Evolutionary conservation across 148 eudicot species (phyloP).

Genomic region (Vaccinium myrtillus): DNA sequence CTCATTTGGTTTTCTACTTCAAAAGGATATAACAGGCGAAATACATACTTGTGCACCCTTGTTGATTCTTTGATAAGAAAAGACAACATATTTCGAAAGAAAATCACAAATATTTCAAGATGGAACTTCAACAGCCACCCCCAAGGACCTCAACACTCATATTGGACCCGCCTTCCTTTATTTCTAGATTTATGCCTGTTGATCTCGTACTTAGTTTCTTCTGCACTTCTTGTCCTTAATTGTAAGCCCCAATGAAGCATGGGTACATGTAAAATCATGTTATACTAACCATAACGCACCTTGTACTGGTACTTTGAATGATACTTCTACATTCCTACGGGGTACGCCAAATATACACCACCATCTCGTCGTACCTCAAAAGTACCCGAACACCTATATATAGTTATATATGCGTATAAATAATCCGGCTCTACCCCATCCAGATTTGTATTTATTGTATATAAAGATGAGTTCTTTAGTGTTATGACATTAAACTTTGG

Average conservation of each 20-base stretch:
- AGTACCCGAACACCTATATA: not conserved
- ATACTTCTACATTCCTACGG: not conserved
- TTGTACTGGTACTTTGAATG: not conserved
- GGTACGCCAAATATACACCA: not conserved
- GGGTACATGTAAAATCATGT: not conserved
- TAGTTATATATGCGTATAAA: too few species aligned
- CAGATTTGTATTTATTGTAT: not conserved
- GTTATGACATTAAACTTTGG: not conserved
- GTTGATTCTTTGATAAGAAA: not conserved
- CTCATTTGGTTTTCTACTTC: not conserved
- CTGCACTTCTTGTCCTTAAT: conserved; percentile 7
- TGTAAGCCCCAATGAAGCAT: not conserved
- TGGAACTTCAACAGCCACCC: not conserved
- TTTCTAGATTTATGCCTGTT: not conserved
- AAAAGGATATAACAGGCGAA: not conserved
- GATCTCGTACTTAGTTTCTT: not conserved
- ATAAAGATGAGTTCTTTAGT: not conserved
- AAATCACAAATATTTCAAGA: not conserved
- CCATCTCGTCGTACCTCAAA: not conserved
- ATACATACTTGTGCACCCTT: not conserved
- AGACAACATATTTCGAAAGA: not conserved
- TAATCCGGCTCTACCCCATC: not conserved
- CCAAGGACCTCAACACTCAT: not conserved
- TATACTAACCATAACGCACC: not conserved
- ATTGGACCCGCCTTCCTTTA: not conserved